Conservation (phyloP, 306 rosid species). For the Lagenaria siceraria region DNA sequence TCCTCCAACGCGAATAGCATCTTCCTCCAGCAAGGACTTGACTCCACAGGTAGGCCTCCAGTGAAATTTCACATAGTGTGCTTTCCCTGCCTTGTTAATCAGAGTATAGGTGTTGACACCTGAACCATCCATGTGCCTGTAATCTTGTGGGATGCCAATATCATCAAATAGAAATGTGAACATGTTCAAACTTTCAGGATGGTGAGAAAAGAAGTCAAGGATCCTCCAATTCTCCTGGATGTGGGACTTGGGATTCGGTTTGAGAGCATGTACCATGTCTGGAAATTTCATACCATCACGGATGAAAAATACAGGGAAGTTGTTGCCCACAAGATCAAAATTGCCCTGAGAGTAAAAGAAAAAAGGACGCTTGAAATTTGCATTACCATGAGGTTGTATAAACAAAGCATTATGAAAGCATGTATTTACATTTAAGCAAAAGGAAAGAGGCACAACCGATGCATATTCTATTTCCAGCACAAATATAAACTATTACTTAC, state of each 20-base stretch:
- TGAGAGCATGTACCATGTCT: constrained; percentile 85
- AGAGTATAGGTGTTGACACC: constrained; percentile 81
- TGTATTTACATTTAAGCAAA: neutral
- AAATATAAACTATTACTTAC: neutral
- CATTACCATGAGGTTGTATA: neutral
- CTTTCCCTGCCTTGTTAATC: constrained; percentile 73
- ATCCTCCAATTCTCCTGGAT: constrained; percentile 92
- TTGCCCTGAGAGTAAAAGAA: constrained; percentile 52
- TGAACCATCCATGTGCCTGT: constrained; percentile 93
- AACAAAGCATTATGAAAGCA: neutral
- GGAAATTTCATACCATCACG: constrained; percentile 93
- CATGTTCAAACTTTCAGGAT: constrained; percentile 86
- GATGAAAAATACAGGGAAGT: constrained; percentile 72
- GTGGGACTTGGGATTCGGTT: constrained; percentile 88
- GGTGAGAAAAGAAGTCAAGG: constrained; percentile 85
- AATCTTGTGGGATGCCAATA: constrained; percentile 76
- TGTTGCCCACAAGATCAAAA: constrained; percentile 89
- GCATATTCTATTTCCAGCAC: neutral
- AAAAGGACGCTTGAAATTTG: neutral
- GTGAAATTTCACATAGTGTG: constrained; percentile 68
- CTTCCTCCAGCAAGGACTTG: constrained; percentile 70
- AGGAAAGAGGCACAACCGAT: neutral
- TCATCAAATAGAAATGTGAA: constrained; percentile 77
- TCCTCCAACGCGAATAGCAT: constrained; percentile 82
- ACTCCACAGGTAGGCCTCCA: constrained; percentile 83